Conservation (phyloP, 441 rosid species). For the Eruca vesicaria region DNA sequence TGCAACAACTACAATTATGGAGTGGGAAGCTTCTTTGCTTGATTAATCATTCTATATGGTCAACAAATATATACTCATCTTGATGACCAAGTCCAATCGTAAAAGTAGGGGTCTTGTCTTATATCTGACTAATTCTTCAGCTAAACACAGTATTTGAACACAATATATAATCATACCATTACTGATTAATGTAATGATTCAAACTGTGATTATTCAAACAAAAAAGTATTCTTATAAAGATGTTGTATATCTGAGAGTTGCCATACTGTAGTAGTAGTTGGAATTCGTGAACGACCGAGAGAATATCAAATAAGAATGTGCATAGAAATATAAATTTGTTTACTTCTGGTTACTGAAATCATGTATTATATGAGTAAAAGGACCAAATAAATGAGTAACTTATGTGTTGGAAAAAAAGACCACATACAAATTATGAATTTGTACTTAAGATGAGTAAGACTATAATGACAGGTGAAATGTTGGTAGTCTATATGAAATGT, state of each 20-base stretch:
- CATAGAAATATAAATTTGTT: not conserved
- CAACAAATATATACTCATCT: slow-evolving; percentile 8
- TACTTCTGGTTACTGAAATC: not conserved
- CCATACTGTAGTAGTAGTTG: not conserved
- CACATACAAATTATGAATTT: not conserved
- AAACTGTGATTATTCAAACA: not conserved
- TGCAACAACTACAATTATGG: not conserved
- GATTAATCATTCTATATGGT: slow-evolving; percentile 7
- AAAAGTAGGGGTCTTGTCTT: slow-evolving; percentile 24
- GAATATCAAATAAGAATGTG: not conserved
- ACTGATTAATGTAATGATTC: slow-evolving; percentile 11
- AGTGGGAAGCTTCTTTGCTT: slow-evolving; percentile 7
- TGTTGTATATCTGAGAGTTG: not conserved
- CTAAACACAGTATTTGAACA: slow-evolving; percentile 3
- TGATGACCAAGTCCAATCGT: slow-evolving; percentile 27
- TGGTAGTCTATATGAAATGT: not conserved
- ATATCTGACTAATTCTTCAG: slow-evolving; percentile 25
- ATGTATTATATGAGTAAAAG: not conserved
- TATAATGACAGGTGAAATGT: not conserved
- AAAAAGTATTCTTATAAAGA: not conserved
- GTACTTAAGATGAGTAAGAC: not conserved
- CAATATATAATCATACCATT: not conserved
- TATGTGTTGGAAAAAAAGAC: not conserved
- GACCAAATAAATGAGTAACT: not conserved
- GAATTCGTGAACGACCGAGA: not conserved